Base-by-base conservation (phyloP, 2,329 filamentous ascomycete species). In the Diaporthe sp. region DNA sequence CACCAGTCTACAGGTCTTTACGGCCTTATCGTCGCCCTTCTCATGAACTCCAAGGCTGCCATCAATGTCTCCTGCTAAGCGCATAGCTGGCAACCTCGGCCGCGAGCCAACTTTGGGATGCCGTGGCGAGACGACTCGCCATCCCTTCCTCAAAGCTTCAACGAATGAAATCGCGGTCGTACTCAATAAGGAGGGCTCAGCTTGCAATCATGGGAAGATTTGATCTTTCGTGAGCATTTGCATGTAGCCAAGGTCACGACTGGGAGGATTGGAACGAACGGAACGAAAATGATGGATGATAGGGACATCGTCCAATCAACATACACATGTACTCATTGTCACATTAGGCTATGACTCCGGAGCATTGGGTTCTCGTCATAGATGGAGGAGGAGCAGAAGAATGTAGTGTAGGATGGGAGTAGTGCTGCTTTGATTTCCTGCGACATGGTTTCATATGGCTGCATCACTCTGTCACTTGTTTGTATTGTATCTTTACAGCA, bases 11-110 rank as follows among this genome's bases (percentile, higher is more conserved):
- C 77, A 97, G 95, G 96, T 97, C 95, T 99, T 75, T 99, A 99
- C 89, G 97, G 97, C 85, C 91, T 99, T 82, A 99, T 99, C 85
- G 97, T 99, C 80, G 97, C 97, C 78, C 94, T 99, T 83, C 92
- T 99, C 84, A 99, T 99, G 97, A 99, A 98, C 94, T 97, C 97
- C 75, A 97, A 97, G 89, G 94, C 93, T 52, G 86, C 86, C 76
- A 86, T 91, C 80, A 90, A 92, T 81, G 89, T 89, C 80, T 83
- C 79, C 76, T 95, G 93, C 86, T 91, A 91, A 87, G 77, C 64
- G 73, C 61, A 67, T 40, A 71, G 54, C 79, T 79, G 78, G 4
- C 60, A 28, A 55, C 47, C 54, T 52, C 68, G 72, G 57, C 45
- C 68, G 75, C 68, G 72, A 73, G 47, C 60, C 66, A 58, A 55